A percentile compares a stretch with the other conserved stretches of the same genome.
Conservation (phyloP, 345 rosid genomes). For the Hibiscus tridactylites region DNA sequence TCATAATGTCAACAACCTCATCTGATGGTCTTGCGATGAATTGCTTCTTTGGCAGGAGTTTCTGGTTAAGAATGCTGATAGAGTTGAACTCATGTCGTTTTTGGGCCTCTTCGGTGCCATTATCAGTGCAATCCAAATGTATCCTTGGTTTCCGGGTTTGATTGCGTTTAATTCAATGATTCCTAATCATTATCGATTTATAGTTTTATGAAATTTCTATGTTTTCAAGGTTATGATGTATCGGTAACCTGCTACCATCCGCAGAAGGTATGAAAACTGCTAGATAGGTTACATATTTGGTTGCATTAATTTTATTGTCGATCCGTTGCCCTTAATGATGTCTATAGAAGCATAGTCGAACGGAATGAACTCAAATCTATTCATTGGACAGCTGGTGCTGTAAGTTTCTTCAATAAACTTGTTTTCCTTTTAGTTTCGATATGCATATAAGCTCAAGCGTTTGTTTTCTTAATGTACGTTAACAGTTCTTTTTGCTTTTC, state of each 20-base stretch:
- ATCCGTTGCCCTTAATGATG: constrained; percentile 31
- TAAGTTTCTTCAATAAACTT: constrained; percentile 26
- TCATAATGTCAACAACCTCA: neutral
- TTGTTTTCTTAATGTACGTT: neutral
- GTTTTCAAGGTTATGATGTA: neutral
- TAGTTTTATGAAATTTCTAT: neutral
- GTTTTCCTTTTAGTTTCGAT: neutral
- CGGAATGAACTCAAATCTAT: constrained; percentile 59
- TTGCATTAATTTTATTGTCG: constrained; percentile 1
- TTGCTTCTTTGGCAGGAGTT: constrained; percentile 38
- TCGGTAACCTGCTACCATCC: neutral
- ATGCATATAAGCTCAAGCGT: neutral
- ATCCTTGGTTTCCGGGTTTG: constrained; percentile 41
- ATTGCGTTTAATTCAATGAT: neutral
- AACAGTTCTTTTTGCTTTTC: constrained; percentile 21
- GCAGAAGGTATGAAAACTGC: neutral
- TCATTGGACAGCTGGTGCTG: constrained; percentile 78
- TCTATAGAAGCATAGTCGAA: constrained; percentile 68
- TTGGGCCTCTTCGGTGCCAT: constrained; percentile 79
- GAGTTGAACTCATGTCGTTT: constrained; percentile 73
- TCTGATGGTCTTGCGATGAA: neutral
- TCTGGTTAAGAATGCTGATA: constrained; percentile 75
- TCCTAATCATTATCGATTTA: neutral
- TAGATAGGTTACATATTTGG: neutral
- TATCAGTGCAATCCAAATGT: constrained; percentile 81